Evolutionary conservation across 441 rosid genomes (phyloP), one percentile per base, ranked within the genome.

Genomic region (Populus hybrid): DNA sequence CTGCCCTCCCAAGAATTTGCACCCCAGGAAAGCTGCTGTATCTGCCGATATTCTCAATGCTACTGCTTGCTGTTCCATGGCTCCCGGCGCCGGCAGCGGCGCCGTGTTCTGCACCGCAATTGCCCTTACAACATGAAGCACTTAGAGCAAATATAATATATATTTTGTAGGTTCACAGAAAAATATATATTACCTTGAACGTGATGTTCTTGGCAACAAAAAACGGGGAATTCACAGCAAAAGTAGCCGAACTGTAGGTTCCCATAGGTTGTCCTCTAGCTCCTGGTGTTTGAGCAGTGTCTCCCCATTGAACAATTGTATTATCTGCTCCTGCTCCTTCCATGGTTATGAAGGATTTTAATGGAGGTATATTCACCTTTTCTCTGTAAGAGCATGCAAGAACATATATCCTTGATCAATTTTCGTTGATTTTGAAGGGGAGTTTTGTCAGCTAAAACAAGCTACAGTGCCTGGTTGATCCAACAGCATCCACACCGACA

Each of bases 151-250:
- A 18, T 53, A 53, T 16, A 18, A 53, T 53, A 2, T 53, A 18
- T 2, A 53, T 1, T 42, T 53, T 6, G 61, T 18, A 18, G n/a
- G n/a, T 53, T 53, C 21, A 5, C 8, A 53, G 61, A 11, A 35
- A 69, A 35, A 72, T 30, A 50, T 46, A 10, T 64, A 1, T 34
- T 72, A 93, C 99, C 95, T 91, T 90, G 88, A 96, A 96, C 30
- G 99, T 94, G 82, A 96, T 93, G 87, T 94, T 92, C 81, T 84
- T 96, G 87, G 98, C 99, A 0, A 96, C 87, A 74, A 96, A 96
- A 85, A 87, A 96, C 69, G 91, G 94, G 8, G 98, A 85, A 69
- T 96, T 93, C 10, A 96, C 98, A 6, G 94, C 96, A 75, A 96
- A 96, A 34, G 99, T 93, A 57, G 99, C 99, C 16, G 99, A 96